A percentile compares a stretch with the other conserved stretches of the same genome.
Conservation (phyloP, 305 asterid genomes). For the Euphrasia arctica region DNA sequence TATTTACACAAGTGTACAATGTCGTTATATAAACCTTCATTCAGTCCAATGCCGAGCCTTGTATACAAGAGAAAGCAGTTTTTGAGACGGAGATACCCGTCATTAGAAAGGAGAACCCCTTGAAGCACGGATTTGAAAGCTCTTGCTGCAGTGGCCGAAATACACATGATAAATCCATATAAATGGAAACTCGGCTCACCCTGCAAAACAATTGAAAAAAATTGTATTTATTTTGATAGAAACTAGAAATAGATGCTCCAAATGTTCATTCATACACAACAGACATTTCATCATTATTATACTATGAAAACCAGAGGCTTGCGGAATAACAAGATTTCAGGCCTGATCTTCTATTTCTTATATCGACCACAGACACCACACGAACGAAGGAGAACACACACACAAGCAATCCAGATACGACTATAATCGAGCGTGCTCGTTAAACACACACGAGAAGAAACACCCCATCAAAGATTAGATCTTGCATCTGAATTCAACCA, state of each 20-base stretch:
- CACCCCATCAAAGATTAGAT: conserved; percentile 24
- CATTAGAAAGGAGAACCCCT: conserved; percentile 83
- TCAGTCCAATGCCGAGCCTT: background rate
- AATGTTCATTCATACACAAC: background rate
- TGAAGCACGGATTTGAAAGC: conserved; percentile 98
- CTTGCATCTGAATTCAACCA: conserved; percentile 17
- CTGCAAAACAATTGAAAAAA: conserved; percentile 28
- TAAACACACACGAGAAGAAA: background rate
- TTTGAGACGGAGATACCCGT: conserved; percentile 49
- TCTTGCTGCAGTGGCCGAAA: conserved; percentile 93
- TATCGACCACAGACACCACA: background rate
- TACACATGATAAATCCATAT: conserved; percentile 89
- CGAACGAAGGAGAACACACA: conserved; percentile 1
- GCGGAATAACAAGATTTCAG: conserved; percentile 20
- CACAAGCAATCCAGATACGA: too few relatives aligned
- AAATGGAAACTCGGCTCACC: conserved; percentile 95
- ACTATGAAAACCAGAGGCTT: conserved; percentile 9
- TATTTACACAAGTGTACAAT: background rate
- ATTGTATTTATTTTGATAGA: background rate
- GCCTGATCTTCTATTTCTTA: conserved; percentile 30
- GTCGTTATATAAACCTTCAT: background rate
- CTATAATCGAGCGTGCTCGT: too few relatives aligned
- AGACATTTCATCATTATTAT: background rate
- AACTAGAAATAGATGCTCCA: background rate
- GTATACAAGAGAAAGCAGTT: too few relatives aligned